Base-by-base conservation (phyloP, 345 rosid genomes). In the Odontarrhena argentea region DNA sequence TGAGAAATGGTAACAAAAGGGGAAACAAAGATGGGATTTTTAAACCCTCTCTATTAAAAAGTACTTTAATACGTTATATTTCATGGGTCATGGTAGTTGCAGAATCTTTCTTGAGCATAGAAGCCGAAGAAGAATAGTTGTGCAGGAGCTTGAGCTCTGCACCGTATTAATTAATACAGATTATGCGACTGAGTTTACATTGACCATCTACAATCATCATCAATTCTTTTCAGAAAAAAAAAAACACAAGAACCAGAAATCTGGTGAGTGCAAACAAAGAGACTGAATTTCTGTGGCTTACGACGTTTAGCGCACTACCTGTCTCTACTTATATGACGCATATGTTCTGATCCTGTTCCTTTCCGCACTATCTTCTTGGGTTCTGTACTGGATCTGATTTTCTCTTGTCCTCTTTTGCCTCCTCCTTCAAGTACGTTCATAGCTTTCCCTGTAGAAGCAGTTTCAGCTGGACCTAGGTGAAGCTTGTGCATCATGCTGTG, bases 391-490 rank as follows among this genome's bases (percentile, higher is more conserved):
- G 49, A 35, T 50, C 76, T 73, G 54, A 26, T 58, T 25, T 28
- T 73, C 13, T 65, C 58, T 40, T 47, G 62, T 57, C 22, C 54
- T 34, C 48, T 57, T 65, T 42, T 59, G 48, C 71, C 9, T 72
- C 46, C 61, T 65, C 49, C 61, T 26, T 73, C 77, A 10, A 41
- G 43, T 55, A 54, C 7, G 6, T 46, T 52, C 37, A 56, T 63
- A 41, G 74, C 46, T 68, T 57, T 74, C 68, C 73, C 54, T 55
- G 30, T 24, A 22, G 60, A 62, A 47, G 52, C 50, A 62, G 74
- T 61, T 62, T 67, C 74, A 32, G 60, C 34, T 40, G 74, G 50
- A 47, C 74, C 74, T 68, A 74, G 63, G 35, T 69, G 47, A 53
- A 74, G 73, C 74, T 74, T 68, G 13, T 48, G 51, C 68, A 67